Percentiles rank a stretch among this genome's conserved stretches.
Evolutionary conservation across 2,329 filamentous ascomycete species (phyloP).

Genomic region (Penicillium sp.): DNA sequence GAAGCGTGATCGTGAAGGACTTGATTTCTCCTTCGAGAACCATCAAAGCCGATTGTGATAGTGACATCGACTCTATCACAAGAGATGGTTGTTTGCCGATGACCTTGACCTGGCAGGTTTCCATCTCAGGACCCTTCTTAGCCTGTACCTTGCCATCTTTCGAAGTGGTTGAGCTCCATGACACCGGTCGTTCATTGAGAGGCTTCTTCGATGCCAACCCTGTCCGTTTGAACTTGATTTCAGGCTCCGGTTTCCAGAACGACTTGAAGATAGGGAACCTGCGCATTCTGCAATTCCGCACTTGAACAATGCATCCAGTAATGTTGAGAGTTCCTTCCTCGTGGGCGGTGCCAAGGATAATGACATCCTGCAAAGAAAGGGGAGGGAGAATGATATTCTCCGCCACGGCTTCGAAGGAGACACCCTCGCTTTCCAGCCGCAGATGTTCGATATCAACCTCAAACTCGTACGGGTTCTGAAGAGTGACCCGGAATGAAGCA

Average conservation of each 20-base stretch:
- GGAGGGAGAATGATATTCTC: constrained; percentile 68
- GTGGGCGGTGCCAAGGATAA: constrained; percentile 63
- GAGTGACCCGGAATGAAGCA: constrained; percentile 70
- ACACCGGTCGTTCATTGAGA: constrained; percentile 42
- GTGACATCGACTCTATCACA: constrained; percentile 66
- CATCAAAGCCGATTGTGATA: constrained; percentile 84
- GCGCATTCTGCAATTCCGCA: constrained; percentile 75
- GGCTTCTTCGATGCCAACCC: constrained; percentile 58
- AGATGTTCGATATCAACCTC: constrained; percentile 85
- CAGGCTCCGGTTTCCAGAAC: constrained; percentile 65
- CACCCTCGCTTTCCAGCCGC: constrained; percentile 66
- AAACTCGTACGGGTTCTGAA: constrained; percentile 93
- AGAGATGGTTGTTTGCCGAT: constrained; percentile 75
- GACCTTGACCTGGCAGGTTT: constrained; percentile 58
- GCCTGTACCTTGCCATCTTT: constrained; percentile 30
- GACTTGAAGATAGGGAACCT: constrained; percentile 77
- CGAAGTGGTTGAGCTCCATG: constrained; percentile 42
- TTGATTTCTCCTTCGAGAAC: constrained; percentile 83
- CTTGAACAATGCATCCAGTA: constrained; percentile 70
- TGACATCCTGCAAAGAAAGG: constrained; percentile 74
- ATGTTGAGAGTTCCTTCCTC: constrained; percentile 65
- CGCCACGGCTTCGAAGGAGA: constrained; percentile 62
- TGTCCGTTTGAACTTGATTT: constrained; percentile 70
- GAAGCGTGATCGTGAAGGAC: constrained; percentile 69
- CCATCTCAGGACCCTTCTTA: constrained; percentile 34